phyloP scores from a whole-genome alignment of 371 early-diverging fungal species.

The Mucor indicus region DNA sequence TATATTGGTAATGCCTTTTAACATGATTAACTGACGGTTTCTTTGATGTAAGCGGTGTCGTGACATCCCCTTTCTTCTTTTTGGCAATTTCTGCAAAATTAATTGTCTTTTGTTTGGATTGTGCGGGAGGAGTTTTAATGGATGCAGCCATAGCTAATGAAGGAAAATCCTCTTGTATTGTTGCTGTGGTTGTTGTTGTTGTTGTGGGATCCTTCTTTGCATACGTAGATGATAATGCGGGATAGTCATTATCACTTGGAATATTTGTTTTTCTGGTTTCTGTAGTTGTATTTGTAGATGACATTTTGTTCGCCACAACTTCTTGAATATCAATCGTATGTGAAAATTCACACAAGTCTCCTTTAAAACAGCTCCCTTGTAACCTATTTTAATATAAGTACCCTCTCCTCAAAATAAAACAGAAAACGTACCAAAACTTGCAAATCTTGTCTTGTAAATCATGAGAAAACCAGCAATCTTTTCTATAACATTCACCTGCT shows the following conservation, averaged over 20 bases:
- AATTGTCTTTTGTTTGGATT: constrained; percentile 3
- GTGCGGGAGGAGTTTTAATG: constrained; percentile 5
- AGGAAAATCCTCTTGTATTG: constrained; percentile 35
- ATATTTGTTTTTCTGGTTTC: neutral
- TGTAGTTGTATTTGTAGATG: neutral
- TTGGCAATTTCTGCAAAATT: constrained; percentile 40
- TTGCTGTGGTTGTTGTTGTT: neutral
- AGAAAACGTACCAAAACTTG: constrained; percentile 64
- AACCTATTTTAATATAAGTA: constrained; percentile 35
- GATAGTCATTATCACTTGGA: constrained; percentile 30
- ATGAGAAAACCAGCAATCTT: constrained; percentile 82
- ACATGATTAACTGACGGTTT: neutral
- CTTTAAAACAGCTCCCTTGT: constrained; percentile 68
- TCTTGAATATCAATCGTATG: constrained; percentile 50
- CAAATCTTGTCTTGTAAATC: constrained; percentile 70
- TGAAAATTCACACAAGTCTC: constrained; percentile 66
- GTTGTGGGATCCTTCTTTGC: neutral
- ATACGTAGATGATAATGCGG: constrained; percentile 13
- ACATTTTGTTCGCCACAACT: constrained; percentile 35
- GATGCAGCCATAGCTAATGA: constrained; percentile 28
- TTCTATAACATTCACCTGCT: constrained; percentile 70
- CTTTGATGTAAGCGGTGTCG: neutral
- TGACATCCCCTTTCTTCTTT: constrained; percentile 21
- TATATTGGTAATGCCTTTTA: neutral
- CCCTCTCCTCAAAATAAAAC: neutral